Evolutionary conservation across 257 asterid genomes (phyloP), one percentile per base, ranked within the genome.

Genomic region (Avicennia marina): DNA sequence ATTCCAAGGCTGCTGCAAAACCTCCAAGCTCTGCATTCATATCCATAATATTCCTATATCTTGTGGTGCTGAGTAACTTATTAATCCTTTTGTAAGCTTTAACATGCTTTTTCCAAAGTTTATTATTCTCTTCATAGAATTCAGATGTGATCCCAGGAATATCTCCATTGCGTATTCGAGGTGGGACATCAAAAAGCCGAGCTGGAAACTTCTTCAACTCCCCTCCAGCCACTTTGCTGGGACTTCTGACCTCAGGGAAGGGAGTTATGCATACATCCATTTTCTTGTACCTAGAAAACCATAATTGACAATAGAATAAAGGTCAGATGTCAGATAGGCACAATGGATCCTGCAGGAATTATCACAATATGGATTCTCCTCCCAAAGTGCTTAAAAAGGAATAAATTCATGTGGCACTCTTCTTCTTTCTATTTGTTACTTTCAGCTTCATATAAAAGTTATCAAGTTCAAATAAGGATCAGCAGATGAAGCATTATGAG

Each of bases 21-120:
- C 97, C 82, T 64, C 97, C 97, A 7, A 90, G 89, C 31, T 86
- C 95, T 0, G 95, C 94, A 72, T 86, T 90, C 97, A 84, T 90
- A 63, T 90, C 97, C 97, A 90, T 86, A 53, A 90, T 84, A 67
- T 90, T 90, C 41, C 89, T 78, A 53, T 78, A 86, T 69, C 94
- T 81, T 21, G 88, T 56, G 71, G 90, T 72, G 40, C 95, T 94
- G 1, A 90, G 81, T 52, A 86, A 58, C 62, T 57, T 72, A 36
- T 53, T 67, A 16, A 56, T 73, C 56, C 79, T 82, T 70, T 84
- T 90, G 84, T 90, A 90, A 9, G 62, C 72, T 36, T 57, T 60
- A 6, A 80, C 87, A 2, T 74, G 95, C 64, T 81, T 86, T 69
- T 78, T 80, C 97, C 97, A 90, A 15, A 80, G 83, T 39, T 77